Evolutionary conservation across 768 basidiomycete species (phyloP), one percentile per base, ranked within the genome.

Genomic region (Suillus lakei): DNA sequence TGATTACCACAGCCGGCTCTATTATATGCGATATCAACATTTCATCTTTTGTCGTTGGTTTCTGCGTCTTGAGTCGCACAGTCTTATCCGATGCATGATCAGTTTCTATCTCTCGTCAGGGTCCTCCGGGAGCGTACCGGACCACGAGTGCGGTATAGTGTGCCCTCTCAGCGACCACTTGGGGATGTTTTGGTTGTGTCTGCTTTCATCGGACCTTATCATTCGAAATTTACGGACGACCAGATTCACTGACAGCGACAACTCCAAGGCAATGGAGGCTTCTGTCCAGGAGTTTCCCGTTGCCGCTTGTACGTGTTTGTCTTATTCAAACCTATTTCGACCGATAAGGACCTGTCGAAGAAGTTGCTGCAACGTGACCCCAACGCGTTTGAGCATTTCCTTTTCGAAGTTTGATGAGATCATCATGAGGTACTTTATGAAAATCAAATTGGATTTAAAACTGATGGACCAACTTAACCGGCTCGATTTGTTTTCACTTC

Each of bases 391-490:
- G 21, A 54, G 10, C 10, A 9, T 21, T 16, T 30, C 16, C 30
- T 18, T 38, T 58, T 23, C 34, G 15, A 38, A 9, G 36, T 32
- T 38, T 23, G 55, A 60, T 64, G 54, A 9, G 41, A 66, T 66
- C 48, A 64, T 18, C 62, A 64, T 21, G 55, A 64, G 66, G 63
- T 30, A 53, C 26, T 41, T n/a, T 36, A 39, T 43, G 4, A 32
- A 60, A 51, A 32, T 26, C 62, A 26, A 28, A 39, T 53, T 7
- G 43, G 59, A 28, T n/a, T 51, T 53, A 21, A 58, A 46, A 63
- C 36, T 63, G 55, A 51, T 34, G 36, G 44, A 62, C 39, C 21
- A 23, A 58, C 39, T 44, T 56, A 46, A 60, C 36, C 46, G 56
- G 56, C 56, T 36, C 50, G 46, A 56, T 39, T 32, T 36, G 32